Percentiles rank a stretch among this genome's conserved stretches.
Evolutionary conservation across 805 yeast genomes (phyloP).

Genomic region (Saccharomycopsis synnaedendra): DNA sequence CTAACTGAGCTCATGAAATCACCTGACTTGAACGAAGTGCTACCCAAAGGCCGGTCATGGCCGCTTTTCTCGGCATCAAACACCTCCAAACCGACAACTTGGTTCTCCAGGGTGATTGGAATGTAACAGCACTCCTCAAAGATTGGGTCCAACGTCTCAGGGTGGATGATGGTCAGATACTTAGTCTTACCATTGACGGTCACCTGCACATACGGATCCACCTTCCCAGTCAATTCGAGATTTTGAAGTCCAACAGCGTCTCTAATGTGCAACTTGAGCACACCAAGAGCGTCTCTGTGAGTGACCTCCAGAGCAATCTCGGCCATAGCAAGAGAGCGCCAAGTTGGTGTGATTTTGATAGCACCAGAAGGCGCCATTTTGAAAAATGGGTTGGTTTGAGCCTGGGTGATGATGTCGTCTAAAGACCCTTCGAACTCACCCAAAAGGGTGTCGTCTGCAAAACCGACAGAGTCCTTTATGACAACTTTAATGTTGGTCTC

Average conservation of each 20-base stretch:
- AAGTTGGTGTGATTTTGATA: conserved; percentile 42
- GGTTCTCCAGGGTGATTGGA: conserved; percentile 51
- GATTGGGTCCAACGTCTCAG: conserved; percentile 43
- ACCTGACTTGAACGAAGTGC: conserved; percentile 35
- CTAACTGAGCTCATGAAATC: conserved; percentile 39
- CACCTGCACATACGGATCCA: conserved; percentile 64
- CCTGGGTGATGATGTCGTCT: conserved; percentile 42
- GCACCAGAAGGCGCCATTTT: conserved; percentile 41
- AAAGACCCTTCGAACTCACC: conserved; percentile 42
- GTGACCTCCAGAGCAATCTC: conserved; percentile 35
- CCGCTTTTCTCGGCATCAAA: conserved; percentile 58
- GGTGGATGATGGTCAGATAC: conserved; percentile 43
- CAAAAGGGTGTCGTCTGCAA: conserved; percentile 33
- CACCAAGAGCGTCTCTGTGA: conserved; percentile 55
- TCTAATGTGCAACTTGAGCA: conserved; percentile 46
- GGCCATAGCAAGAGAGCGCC: conserved; percentile 61
- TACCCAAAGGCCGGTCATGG: conserved; percentile 55
- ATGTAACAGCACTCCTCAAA: conserved; percentile 49
- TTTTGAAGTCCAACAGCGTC: conserved; percentile 39
- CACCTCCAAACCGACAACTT: conserved; percentile 44
- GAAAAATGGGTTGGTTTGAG: conserved; percentile 33
- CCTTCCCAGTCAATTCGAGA: conserved; percentile 56
- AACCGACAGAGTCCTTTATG: conserved; percentile 49
- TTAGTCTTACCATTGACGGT: conserved; percentile 45
- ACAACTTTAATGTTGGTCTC: conserved; percentile 42